Base-by-base conservation (phyloP, 768 basidiomycete genomes). In the Strobilomyces confusus region DNA sequence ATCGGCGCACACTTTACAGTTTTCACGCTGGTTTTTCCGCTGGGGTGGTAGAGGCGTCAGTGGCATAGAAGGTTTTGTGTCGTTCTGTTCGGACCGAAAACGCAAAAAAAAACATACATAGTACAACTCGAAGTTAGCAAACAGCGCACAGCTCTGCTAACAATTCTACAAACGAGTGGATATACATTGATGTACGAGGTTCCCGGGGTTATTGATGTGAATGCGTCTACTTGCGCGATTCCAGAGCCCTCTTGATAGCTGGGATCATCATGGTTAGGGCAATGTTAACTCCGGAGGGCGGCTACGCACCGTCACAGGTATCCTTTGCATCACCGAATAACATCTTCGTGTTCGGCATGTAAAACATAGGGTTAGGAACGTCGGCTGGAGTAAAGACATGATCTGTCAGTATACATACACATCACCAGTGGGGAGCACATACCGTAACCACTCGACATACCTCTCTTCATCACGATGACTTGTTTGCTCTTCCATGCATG, bases 401-500 rank as follows among this genome's bases (percentile, higher is more conserved):
- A 9, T 11, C 15, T 36, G 44, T 63, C 41, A 57, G 34, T 6
- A 6, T 17, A 38, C 17, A 37, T 45, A 32, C 5, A 12, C 15
- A 8, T 6, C 6, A 29, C 23, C 19, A 23, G 32, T 19, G 40
- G 38, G 29, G 15, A 48, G 36, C 25, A 66, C 77, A 48, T 54
- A 89, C 90, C 92, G 64, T 92, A 92, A 36, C 90, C 91, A 65
- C 87, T 86, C 9, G 91, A 83, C 78, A 94, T 83, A 49, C 92
- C 90, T 57, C 92, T 80, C 72, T 94, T 94, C 92, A 94, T 94
- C 36, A 94, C 91, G 48, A 94, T 78, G 40, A 92, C 90, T 61
- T 91, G 87, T 67, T 92, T 92, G 69, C 87, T 89, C 81, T 93
- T 91, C 92, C 92, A 94, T 8, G 87, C 92, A 57, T 92, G 88